Evolutionary conservation across 1,139 yeast genomes (phyloP).

Genomic region (Pneumocystis carinii): DNA sequence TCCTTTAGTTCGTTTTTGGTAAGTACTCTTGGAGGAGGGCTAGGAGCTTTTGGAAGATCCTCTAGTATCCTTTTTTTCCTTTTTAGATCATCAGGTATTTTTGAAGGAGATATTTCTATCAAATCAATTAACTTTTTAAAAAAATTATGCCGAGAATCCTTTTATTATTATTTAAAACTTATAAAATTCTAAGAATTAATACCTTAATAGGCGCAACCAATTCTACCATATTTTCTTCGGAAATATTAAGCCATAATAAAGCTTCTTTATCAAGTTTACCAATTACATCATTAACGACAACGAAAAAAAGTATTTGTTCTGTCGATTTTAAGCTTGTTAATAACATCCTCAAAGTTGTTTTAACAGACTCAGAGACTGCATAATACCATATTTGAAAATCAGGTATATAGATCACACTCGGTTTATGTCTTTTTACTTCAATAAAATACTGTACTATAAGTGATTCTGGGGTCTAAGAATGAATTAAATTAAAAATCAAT

Average conservation of each 20-base stretch:
- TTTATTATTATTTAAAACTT: not conserved
- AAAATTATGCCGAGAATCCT: conserved; percentile 35
- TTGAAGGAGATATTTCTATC: conserved; percentile 49
- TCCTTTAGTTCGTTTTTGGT: conserved; percentile 29
- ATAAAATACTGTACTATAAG: conserved; percentile 68
- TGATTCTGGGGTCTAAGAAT: conserved; percentile 51
- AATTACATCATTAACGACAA: conserved; percentile 46
- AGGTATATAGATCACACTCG: conserved; percentile 74
- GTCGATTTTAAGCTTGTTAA: conserved; percentile 53
- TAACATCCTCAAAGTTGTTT: conserved; percentile 55
- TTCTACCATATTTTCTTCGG: conserved; percentile 33
- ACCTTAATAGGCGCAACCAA: conserved; percentile 30
- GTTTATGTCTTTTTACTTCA: conserved; percentile 83
- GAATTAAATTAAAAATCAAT: not conserved
- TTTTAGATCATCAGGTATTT: conserved; percentile 27
- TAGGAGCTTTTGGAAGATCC: conserved; percentile 30
- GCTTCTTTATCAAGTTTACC: conserved; percentile 24
- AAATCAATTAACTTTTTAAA: conserved; percentile 45
- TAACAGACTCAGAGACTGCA: conserved; percentile 54
- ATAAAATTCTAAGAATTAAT: not conserved
- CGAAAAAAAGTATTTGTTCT: conserved; percentile 66
- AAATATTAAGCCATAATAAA: conserved; percentile 40
- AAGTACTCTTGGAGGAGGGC: conserved; percentile 18
- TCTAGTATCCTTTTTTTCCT: conserved; percentile 29
- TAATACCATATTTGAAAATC: conserved; percentile 65